A percentile compares a stretch with the other conserved stretches of the same genome.
These are phyloP conservation scores for Blumeria hordei DNA, from an alignment of 2,329 filamentous ascomycete species.

Conservation along the genomic window DNA sequence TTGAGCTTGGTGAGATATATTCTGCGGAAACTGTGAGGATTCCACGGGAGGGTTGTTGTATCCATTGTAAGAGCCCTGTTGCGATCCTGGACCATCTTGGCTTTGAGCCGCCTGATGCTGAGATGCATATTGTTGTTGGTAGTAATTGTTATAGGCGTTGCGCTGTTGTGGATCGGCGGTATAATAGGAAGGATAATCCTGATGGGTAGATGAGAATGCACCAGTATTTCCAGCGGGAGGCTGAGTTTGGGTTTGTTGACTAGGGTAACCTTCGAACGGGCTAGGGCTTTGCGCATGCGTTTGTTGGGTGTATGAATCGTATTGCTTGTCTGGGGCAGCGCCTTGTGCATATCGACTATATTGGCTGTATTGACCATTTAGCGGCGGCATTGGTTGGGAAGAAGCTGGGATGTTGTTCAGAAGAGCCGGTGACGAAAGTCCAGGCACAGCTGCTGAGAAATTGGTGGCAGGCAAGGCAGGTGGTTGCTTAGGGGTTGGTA, in stretches of 20 bases:
- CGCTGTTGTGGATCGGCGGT: slow-evolving; percentile 51
- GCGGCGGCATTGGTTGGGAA: slow-evolving; percentile 14
- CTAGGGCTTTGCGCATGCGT: slow-evolving; percentile 25
- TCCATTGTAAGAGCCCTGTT: slow-evolving; percentile 55
- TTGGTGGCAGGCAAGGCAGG: slow-evolving; percentile 26
- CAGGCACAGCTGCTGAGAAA: slow-evolving; percentile 18
- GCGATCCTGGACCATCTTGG: slow-evolving; percentile 34
- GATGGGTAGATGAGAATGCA: slow-evolving; percentile 48
- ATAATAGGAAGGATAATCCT: slow-evolving; percentile 71
- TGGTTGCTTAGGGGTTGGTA: slow-evolving; percentile 20
- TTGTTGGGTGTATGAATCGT: slow-evolving; percentile 70
- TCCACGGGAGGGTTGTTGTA: slow-evolving; percentile 42
- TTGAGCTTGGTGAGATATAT: slow-evolving; percentile 35
- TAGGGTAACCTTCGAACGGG: slow-evolving; percentile 36
- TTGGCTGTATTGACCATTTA: slow-evolving; percentile 26
- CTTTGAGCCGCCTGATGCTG: slow-evolving; percentile 16
- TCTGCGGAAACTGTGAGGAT: slow-evolving; percentile 48
- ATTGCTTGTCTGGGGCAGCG: slow-evolving; percentile 47
- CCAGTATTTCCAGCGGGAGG: slow-evolving; percentile 30
- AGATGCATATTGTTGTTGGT: slow-evolving; percentile 31
- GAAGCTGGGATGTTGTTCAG: slow-evolving; percentile 17
- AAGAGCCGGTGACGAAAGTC: slow-evolving; percentile 16
- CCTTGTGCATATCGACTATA: slow-evolving; percentile 46
- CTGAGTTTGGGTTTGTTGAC: slow-evolving; percentile 34
- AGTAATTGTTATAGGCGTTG: slow-evolving; percentile 52